A percentile compares a stretch with the other conserved stretches of the same genome.
These are phyloP conservation scores for Cladorrhinum sp. DNA, from an alignment of 2,329 filamentous ascomycete genomes.

Conservation along the genomic window DNA sequence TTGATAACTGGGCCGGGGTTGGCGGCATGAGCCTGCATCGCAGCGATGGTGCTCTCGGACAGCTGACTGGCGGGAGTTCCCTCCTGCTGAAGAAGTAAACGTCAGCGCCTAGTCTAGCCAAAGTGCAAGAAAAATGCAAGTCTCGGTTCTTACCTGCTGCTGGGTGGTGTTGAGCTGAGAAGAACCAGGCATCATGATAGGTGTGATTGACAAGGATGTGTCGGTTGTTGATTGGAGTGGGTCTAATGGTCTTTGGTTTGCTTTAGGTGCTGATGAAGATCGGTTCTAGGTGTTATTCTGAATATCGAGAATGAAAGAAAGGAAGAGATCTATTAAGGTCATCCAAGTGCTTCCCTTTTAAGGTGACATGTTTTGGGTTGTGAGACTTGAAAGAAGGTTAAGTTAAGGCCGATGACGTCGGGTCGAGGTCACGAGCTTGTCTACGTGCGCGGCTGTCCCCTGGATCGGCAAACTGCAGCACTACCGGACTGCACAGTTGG, in stretches of 20 bases:
- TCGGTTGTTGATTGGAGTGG: not conserved
- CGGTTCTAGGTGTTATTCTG: not conserved
- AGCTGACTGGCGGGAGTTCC: constrained; percentile 37
- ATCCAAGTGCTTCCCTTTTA: constrained; percentile 4
- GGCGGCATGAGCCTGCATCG: constrained; percentile 52
- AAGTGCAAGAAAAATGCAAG: not conserved
- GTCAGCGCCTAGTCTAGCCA: constrained; percentile 5
- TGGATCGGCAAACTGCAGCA: not conserved
- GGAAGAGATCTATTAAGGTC: not conserved
- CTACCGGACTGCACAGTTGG: constrained; percentile 2
- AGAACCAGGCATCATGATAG: constrained; percentile 27
- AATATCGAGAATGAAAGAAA: not conserved
- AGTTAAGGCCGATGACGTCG: constrained; percentile 16
- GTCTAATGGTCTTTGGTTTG: not conserved
- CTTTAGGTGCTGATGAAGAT: not conserved
- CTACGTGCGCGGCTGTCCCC: constrained; percentile 10
- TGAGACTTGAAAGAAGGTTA: not conserved
- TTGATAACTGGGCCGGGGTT: constrained; percentile 57
- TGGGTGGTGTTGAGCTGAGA: constrained; percentile 17
- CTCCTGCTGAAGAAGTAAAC: constrained; percentile 23
- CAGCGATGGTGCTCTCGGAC: constrained; percentile 39
- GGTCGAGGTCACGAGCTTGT: constrained; percentile 21
- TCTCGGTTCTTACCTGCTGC: not conserved
- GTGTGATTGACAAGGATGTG: not conserved
- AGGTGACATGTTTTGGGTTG: constrained; percentile 9